Conservation (phyloP, 805 yeast genomes). For the Ogataea ramenticola region DNA sequence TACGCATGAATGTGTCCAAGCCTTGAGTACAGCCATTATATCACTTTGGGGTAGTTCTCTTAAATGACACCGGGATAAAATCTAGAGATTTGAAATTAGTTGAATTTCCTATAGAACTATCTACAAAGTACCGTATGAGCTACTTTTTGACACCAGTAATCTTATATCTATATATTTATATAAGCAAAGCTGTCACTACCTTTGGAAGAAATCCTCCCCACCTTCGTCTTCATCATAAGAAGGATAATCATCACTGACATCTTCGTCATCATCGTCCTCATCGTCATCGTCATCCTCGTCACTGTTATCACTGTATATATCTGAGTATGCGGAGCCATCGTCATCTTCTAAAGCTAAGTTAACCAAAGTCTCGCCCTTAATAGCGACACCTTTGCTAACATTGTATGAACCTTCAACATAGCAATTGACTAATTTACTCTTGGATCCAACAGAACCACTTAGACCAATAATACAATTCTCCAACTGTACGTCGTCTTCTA, state of each 20-base stretch:
- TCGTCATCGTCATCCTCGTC: constrained; percentile 23
- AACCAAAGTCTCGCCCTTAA: constrained; percentile 34
- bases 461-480: constrained; percentile 88
- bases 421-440: constrained; percentile 68
- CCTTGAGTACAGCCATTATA: background rate
- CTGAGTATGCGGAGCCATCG: constrained; percentile 9
- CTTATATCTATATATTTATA: no score
- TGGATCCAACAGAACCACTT: constrained; percentile 53
- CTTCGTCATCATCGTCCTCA: constrained; percentile 34
- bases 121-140: no score
- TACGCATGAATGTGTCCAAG: no score
- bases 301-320: constrained; percentile 10
- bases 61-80: no score
- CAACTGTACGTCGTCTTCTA: constrained; percentile 70
- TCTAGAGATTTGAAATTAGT: no score
- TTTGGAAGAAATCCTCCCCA: constrained; percentile 38
- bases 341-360: constrained; percentile 28
- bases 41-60: no score
- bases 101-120: no score
- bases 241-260: constrained; percentile 38
- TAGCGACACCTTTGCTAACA: constrained; percentile 46
- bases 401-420: constrained; percentile 75
- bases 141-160: no score
- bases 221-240: constrained; percentile 59
- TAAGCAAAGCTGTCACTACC: constrained; percentile 5